Base-by-base conservation (phyloP, 192 early-diverging fungal genomes). In the Phycomyces nitens region DNA sequence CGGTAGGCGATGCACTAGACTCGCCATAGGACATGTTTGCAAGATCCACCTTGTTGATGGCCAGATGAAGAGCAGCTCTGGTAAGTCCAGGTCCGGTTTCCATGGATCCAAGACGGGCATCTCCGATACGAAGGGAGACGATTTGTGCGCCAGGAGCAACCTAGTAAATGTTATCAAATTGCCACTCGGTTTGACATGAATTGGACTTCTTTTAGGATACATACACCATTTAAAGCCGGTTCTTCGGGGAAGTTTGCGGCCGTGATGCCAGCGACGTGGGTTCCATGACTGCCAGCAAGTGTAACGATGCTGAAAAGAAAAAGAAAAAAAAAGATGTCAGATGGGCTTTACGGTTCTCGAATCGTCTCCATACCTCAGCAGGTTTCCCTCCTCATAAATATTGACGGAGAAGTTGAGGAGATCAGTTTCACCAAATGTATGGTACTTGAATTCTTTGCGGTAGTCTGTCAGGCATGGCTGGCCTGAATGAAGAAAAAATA, bases 121-220 rank as follows among this genome's bases (percentile, higher is more conserved):
- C 94, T 24, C 95, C 94, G 73, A 99, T 95, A 69, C 90, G 90
- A 50, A 99, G 82, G 20, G 93, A 95, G 39, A 99, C 75, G 59
- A 99, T 82, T 80, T 97, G 92, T 12, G 94, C 94, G 55, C 95
- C 97, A 0, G 97, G 97, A 6, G 97, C 97, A 40, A 94, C 80
- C 79, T 80, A 65, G 9, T 21, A 56, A 26, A 22, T 40, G 14
- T 42, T 21, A 11, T 42, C 24, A 27, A 26, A 59, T n/a, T n/a
- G n/a, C n/a, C n/a, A n/a, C n/a, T n/a, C n/a, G n/a, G n/a, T n/a
- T n/a, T n/a, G n/a, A n/a, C n/a, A n/a, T n/a, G n/a, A n/a, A n/a
- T 42, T 43, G 43, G 41, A 14, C 11, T 11, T 11, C 12, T 47
- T 18, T 47, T 11, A 3, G 3, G 6, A 14, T 8, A 66, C 58